Conservation (phyloP, 2,329 filamentous ascomycete genomes). For the Ophiostoma angusticollis region DNA sequence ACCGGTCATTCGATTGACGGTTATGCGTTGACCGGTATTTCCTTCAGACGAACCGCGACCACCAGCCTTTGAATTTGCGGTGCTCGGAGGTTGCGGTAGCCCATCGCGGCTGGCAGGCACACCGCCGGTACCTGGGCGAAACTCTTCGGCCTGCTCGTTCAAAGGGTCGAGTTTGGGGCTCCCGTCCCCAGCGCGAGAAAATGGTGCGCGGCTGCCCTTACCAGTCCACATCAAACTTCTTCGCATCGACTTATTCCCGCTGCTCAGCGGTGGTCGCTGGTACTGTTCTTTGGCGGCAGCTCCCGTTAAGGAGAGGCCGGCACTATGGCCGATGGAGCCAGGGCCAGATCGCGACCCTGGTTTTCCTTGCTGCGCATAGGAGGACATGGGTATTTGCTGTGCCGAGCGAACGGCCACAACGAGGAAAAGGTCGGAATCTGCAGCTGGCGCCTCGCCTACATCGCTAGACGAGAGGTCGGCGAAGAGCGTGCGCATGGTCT, state of each 20-base stretch:
- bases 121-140: constrained; percentile 22
- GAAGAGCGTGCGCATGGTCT: constrained; percentile 73
- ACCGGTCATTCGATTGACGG: constrained; percentile 56
- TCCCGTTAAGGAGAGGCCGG: constrained; percentile 24
- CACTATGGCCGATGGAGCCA: constrained; percentile 25
- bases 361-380: constrained; percentile 21
- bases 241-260: constrained; percentile 41
- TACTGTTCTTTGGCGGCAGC: constrained; percentile 28
- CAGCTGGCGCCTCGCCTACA: constrained; percentile 46
- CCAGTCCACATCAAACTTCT: constrained; percentile 60
- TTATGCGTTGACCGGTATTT: constrained; percentile 22
- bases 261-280: constrained; percentile 34
- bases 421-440: constrained; percentile 65
- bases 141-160: constrained; percentile 39
- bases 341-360: constrained; percentile 40
- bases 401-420: constrained; percentile 64
- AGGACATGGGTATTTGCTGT: constrained; percentile 31
- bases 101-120: constrained; percentile 33
- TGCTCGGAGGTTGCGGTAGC: constrained; percentile 36
- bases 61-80: constrained; percentile 35
- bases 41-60: constrained; percentile 10
- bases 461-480: constrained; percentile 73
- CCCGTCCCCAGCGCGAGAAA: constrained; percentile 34
- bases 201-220: constrained; percentile 40
- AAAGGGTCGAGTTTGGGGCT: constrained; percentile 41